Base-by-base conservation (phyloP, 495 filamentous ascomycete species). In the Lepraria neglecta region DNA sequence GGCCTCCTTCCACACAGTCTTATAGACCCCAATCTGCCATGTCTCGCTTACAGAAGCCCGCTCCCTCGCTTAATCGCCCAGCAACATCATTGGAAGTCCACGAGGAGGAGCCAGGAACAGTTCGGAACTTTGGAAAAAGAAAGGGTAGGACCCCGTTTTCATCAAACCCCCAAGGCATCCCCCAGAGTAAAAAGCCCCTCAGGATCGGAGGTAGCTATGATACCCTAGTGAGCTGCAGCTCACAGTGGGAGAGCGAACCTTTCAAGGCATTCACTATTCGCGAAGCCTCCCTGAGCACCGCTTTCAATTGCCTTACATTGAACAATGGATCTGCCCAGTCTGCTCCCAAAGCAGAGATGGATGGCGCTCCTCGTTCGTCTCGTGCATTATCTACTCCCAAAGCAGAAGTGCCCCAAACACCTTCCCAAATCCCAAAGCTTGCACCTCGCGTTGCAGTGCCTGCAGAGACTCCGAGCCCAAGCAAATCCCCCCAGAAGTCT, bases 91-190 rank as follows among this genome's bases (percentile, higher is more conserved):
- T 86, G 70, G 83, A 83, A 56, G 78, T 77, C 64, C 79, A 83
- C 61, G 66, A 70, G 24, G 77, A 76, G 70, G 76, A 75, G 71
- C 62, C 73, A 45, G 63, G 66, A 24, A 64, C 74, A 65, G 67
- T 62, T 43, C 74, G 74, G 63, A 70, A 76, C 5, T 66, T 78
- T 44, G 78, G 79, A 64, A 82, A 85, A 74, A 73, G 80, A 71
- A 88, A 90, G 80, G 89, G 89, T 92, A 91, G 70, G 83, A 75
- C 59, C 62, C 65, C 61, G 63, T 69, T 67, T 70, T 65, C 68
- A 67, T 67, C 72, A 65, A 67, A 62, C 62, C 57, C 65, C 56
- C 65, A 64, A 58, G 53, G 60, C 33, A 62, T 53, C 42, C 65
- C 67, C 61, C 62, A 64, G 53, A 59, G 11, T 14, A 50, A 60